Conservation (phyloP, 208 protist genomes). For the Tetramitus jugosus region DNA sequence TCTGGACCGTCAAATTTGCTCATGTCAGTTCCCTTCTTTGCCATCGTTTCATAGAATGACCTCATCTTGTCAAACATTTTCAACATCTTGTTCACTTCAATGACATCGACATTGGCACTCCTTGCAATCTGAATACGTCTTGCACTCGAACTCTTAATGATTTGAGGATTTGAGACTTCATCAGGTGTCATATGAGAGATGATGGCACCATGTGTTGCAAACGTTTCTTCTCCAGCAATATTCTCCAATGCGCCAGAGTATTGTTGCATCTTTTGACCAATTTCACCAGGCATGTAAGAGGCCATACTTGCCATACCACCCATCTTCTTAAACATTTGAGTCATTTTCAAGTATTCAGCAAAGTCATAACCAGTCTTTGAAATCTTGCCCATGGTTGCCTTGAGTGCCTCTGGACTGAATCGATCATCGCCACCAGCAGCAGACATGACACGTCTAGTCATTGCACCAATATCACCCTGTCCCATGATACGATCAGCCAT, state of each 20-base stretch:
- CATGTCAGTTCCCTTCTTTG: too few species aligned
- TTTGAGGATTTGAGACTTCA: background rate
- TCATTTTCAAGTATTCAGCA: background rate
- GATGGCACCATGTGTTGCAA: background rate
- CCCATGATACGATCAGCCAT: background rate
- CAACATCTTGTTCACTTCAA: background rate
- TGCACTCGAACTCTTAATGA: background rate
- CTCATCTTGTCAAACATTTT: constrained; percentile 3
- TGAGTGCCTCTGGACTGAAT: too few species aligned
- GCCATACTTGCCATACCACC: background rate
- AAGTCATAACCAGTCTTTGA: background rate
- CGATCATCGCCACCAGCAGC: too few species aligned
- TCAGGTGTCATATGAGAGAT: background rate
- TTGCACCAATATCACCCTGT: background rate
- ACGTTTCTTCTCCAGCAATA: background rate
- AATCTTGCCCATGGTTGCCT: too few species aligned
- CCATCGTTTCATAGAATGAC: too few species aligned
- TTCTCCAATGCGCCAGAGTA: too few species aligned
- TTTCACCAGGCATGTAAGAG: background rate
- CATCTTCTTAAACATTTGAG: background rate
- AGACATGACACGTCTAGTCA: too few species aligned
- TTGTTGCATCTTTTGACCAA: too few species aligned
- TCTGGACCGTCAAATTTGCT: too few species aligned
- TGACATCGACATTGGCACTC: background rate
- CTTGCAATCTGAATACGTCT: background rate